These are phyloP conservation scores for Ramichloridium luteum DNA, from an alignment of 2,329 filamentous ascomycete species.

Conservation along the genomic window DNA sequence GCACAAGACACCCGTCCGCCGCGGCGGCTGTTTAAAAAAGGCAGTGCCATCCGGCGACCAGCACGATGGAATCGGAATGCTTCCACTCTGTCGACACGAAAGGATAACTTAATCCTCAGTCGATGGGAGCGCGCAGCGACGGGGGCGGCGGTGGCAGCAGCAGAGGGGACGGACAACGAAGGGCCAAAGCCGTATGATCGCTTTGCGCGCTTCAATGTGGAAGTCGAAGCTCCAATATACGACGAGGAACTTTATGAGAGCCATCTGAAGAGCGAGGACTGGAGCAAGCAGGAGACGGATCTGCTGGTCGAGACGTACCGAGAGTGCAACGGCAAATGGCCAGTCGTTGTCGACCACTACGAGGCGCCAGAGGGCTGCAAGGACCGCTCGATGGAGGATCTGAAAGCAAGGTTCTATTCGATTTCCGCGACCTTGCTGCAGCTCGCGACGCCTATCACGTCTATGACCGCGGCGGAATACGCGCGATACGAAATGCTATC, in stretches of 20 bases:
- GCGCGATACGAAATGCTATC: slow-evolving; percentile 71
- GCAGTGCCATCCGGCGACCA: neutral
- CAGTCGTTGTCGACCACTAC: slow-evolving; percentile 85
- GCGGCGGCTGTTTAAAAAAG: slow-evolving; percentile 1
- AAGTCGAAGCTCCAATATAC: slow-evolving; percentile 66
- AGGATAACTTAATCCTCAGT: neutral
- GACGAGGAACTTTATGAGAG: slow-evolving; percentile 75
- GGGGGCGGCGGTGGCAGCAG: neutral
- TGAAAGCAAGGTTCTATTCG: slow-evolving; percentile 84
- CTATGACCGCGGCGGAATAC: slow-evolving; percentile 81
- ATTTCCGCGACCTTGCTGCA: slow-evolving; percentile 75
- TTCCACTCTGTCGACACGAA: neutral
- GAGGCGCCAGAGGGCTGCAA: slow-evolving; percentile 11
- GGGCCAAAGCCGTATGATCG: neutral
- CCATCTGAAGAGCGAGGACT: slow-evolving; percentile 58
- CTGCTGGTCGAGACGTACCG: slow-evolving; percentile 66
- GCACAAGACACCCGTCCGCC: neutral
- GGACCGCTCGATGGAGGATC: slow-evolving; percentile 65
- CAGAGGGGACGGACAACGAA: too few relatives aligned
- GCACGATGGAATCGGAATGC: neutral
- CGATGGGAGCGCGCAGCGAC: neutral
- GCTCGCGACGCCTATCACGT: slow-evolving; percentile 63
- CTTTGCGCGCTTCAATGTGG: slow-evolving; percentile 82
- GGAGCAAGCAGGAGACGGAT: slow-evolving; percentile 88
- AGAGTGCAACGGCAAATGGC: slow-evolving; percentile 80